Evolutionary conservation across 2,329 filamentous ascomycete genomes (phyloP), one percentile per base, ranked within the genome.

Genomic region (Eutypella sp.): DNA sequence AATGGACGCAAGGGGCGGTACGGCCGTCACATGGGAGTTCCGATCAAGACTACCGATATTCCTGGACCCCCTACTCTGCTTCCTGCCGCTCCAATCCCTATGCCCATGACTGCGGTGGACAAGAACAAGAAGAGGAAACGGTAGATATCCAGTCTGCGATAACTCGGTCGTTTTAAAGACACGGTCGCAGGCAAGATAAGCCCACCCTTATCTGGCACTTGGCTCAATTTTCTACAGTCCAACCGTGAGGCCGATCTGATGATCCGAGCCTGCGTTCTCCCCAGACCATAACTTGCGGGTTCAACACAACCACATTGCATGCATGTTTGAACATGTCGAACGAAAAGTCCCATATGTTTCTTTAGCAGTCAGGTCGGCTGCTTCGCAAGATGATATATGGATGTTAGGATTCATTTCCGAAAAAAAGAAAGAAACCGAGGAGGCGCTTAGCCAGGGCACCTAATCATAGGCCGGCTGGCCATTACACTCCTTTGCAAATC

Each of bases 1-100:
- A 97, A 97, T 66, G 93, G 92, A 53, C 87, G 93, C 61, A 97
- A 96, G 69, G 93, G 93, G 52, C 85, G 93, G 47, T 97, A 96
- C 63, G 81, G 81, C 57, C 79, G 81, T 52, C 81, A 85, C 64
- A 85, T 85, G 81, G 81, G 81, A 47, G 81, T 85, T 33, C 79
- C 81, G 43, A 72, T 82, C 58, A 78, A 78, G 63, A 78, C 78
- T 48, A 73, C 78, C 27, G 80, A 83, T 23, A 56, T 71, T 47
- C 47, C 61, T 3, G 57, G 58, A 3, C 62, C 57, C 18, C 66
- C 55, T 46, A 64, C 58, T 49, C 64, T 63, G 33, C 61, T 69
- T 10, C 63, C 66, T 22, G 64, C 66, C 15, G 62, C 75, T 11
- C 70, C 73, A 20, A 74, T 77, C 24, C 57, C 61, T 8, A 54